phyloP scores from a whole-genome alignment of 495 filamentous ascomycete species.

The Talaromyces nanjingensis region DNA sequence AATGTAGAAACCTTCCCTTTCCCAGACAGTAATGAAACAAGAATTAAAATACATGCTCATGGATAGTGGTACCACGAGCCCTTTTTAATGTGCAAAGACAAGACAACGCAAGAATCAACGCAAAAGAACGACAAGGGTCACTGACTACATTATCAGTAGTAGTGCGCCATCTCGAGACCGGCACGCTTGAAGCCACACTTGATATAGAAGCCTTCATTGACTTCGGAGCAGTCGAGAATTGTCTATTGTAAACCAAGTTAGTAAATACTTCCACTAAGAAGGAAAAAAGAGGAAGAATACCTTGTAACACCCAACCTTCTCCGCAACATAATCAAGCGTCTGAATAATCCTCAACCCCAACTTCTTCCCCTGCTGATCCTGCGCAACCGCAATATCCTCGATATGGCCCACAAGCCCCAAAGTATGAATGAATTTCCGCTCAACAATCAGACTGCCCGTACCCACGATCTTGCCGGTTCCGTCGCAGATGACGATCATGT shows the following conservation, averaged over 20 bases:
- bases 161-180: constrained; percentile 95
- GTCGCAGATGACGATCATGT: constrained; percentile 76
- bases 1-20: neutral
- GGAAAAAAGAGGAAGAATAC: constrained; percentile 25
- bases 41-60: neutral
- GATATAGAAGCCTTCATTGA: constrained; percentile 96
- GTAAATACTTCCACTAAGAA: neutral
- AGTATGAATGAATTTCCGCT: constrained; percentile 47
- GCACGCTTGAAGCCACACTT: constrained; percentile 96
- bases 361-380: constrained; percentile 95
- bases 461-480: constrained; percentile 65
- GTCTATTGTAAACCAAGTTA: constrained; percentile 27
- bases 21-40: neutral
- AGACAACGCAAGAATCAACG: constrained; percentile 22
- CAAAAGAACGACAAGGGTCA: constrained; percentile 20
- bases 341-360: constrained; percentile 88
- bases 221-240: constrained; percentile 69
- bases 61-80: neutral
- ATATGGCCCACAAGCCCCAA: constrained; percentile 78
- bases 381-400: constrained; percentile 93
- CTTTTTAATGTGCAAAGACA: constrained; percentile 7
- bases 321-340: constrained; percentile 81
- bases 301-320: constrained; percentile 88
- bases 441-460: constrained; percentile 79
- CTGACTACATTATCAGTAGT: constrained; percentile 51